Evolutionary conservation across 1,139 yeast genomes (phyloP).

Genomic region (Geotrichum fermentans): DNA sequence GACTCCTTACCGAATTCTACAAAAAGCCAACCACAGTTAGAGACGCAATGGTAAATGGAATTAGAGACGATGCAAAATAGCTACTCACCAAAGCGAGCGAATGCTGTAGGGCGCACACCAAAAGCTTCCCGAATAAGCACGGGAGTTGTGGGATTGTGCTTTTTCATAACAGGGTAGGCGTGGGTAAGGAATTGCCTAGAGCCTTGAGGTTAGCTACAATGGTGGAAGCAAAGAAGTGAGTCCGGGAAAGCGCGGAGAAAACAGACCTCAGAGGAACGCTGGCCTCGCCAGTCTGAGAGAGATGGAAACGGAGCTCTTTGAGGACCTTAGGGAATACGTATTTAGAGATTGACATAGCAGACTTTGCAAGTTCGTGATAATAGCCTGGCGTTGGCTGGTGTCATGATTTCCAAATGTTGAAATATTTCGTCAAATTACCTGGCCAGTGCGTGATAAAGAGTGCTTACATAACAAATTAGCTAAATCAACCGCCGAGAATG

Average conservation of each 20-base stretch:
- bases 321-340: slow-evolving; percentile 59
- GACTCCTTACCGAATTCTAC: slow-evolving; percentile 35
- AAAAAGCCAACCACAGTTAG: not conserved
- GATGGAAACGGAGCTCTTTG: slow-evolving; percentile 72
- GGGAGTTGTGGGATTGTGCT: slow-evolving; percentile 54
- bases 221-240: not conserved
- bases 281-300: slow-evolving; percentile 69
- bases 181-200: slow-evolving; percentile 52
- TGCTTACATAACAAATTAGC: too few species aligned
- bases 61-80: not conserved
- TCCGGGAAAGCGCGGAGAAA: not conserved
- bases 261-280: slow-evolving; percentile 54
- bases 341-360: too few species aligned
- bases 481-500: too few species aligned
- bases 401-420: too few species aligned
- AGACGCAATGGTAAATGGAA: not conserved
- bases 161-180: slow-evolving; percentile 58
- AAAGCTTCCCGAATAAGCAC: slow-evolving; percentile 70
- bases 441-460: too few species aligned
- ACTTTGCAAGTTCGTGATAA: too few species aligned
- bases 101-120: slow-evolving; percentile 66
- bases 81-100: slow-evolving; percentile 54
- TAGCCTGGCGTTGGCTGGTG: too few species aligned
- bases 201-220: slow-evolving; percentile 11
- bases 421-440: too few species aligned